Evolutionary conservation across 176 grass and related monocot genomes (phyloP).

Genomic region (Bolboschoenus planiculmis): DNA sequence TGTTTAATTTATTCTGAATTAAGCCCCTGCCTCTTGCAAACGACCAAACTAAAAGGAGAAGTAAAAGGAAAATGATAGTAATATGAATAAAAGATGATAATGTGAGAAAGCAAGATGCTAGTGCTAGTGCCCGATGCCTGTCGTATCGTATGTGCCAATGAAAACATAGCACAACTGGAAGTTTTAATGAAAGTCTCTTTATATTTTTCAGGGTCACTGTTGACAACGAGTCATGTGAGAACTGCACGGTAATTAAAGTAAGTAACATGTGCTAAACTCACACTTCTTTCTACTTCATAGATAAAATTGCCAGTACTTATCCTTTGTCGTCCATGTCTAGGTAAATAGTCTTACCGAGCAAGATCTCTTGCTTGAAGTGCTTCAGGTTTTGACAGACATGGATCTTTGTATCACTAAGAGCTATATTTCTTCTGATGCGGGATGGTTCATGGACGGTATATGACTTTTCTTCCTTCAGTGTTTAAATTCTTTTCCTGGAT

Average conservation of each 20-base stretch:
- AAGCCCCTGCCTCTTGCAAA: background rate
- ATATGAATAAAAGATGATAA: background rate
- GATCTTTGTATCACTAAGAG: slow-evolving; percentile 52
- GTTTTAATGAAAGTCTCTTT: background rate
- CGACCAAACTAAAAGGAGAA: background rate
- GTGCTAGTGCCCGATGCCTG: background rate
- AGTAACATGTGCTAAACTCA: background rate
- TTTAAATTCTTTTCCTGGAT: background rate
- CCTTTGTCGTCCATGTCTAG: slow-evolving; percentile 9
- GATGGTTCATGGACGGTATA: slow-evolving; percentile 64
- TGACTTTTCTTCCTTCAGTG: background rate
- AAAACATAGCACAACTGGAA: background rate
- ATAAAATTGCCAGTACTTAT: background rate
- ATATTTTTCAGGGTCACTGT: slow-evolving; percentile 37
- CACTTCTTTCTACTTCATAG: background rate
- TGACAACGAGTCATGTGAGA: slow-evolving; percentile 48
- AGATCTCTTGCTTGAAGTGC: slow-evolving; percentile 40
- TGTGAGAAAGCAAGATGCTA: background rate
- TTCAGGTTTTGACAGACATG: slow-evolving; percentile 48
- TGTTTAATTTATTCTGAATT: background rate
- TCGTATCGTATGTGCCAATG: background rate
- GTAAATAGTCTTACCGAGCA: slow-evolving; percentile 46
- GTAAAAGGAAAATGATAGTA: background rate
- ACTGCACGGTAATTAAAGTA: slow-evolving; percentile 49
- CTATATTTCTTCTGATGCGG: slow-evolving; percentile 52